Evolutionary conservation across 768 basidiomycete genomes (phyloP).

Genomic region (Lactarius trivialis): DNA sequence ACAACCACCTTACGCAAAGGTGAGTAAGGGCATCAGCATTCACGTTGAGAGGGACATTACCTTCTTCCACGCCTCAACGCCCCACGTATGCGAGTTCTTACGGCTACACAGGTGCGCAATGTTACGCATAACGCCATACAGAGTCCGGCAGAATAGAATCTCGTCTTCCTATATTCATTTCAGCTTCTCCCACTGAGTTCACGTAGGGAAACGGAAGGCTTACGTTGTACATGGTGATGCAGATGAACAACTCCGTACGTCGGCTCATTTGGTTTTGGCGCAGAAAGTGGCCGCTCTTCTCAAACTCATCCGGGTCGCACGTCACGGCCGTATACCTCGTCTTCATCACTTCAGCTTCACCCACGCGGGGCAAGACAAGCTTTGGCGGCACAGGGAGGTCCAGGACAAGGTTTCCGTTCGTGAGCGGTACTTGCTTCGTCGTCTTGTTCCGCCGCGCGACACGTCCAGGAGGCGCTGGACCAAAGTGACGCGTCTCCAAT

Average conservation of each 20-base stretch:
- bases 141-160: no score
- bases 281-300: constrained; percentile 74
- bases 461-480: constrained; percentile 80
- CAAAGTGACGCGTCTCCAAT: constrained; percentile 73
- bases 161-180: constrained; percentile 24
- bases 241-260: constrained; percentile 86
- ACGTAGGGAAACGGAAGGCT: constrained; percentile 25
- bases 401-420: constrained; percentile 83
- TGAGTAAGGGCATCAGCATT: no score
- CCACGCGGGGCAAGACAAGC: constrained; percentile 65
- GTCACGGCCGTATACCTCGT: constrained; percentile 85
- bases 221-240: constrained; percentile 96
- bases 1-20: no score
- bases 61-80: constrained; percentile 39
- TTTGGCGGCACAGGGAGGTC: constrained; percentile 81
- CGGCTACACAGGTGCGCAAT: constrained; percentile 77
- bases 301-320: constrained; percentile 90
- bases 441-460: constrained; percentile 62
- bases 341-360: constrained; percentile 66
- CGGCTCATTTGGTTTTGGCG: constrained; percentile 76
- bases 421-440: constrained; percentile 77
- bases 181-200: constrained; percentile 11
- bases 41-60: no score
- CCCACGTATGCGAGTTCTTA: constrained; percentile 92
- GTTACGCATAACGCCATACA: constrained; percentile 84